Evolutionary conservation across 2,329 filamentous ascomycete species (phyloP), one percentile per base, ranked within the genome.

Genomic region (Sordariomycetes sp.): DNA sequence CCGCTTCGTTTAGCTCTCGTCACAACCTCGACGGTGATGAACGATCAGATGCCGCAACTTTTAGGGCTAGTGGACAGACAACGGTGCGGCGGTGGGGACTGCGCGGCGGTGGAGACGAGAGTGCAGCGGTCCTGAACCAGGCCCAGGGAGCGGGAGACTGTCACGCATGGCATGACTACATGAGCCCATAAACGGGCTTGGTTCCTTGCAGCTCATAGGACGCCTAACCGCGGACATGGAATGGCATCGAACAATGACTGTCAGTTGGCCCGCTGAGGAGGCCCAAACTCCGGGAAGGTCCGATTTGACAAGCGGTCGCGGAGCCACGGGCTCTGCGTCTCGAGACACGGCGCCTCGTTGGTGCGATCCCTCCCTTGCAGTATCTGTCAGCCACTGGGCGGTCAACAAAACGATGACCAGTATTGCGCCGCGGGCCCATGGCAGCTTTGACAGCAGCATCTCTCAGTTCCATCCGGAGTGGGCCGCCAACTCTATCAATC

Each of bases 401-500:
- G 8, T 32, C 8, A 32, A 32, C 8, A 32, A n/a, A n/a, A 4
- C 28, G 28, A 32, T 4, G 8, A 32, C 28, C 28, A 32, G 8
- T 4, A 32, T 8, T 32, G 8, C 8, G 28, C 28, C 28, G 28
- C 28, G 28, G 28, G 28, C 28, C 28, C 4, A 32, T 32, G 28
- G 28, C 28, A 32, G 28, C 28, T 32, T 32, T 32, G 28, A 18
- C 16, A 40, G 16, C 40, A 46, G n/a, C 3, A 18, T 7, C 3
- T n/a, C n/a, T 3, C 46, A n/a, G 22, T 50, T 24, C 20, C n/a
- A 50, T 50, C 46, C 22, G 7, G 22, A 24, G 46, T 50, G 46
- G 46, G 22, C 11, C 46, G 11, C 12, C 35, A 62, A 62, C 59
- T 59, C 56, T 61, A 63, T 59, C 57, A 59, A 63, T 59, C 53